These are phyloP conservation scores for Linum usitatissimum DNA, from an alignment of 345 rosid genomes.

Conservation along the genomic window DNA sequence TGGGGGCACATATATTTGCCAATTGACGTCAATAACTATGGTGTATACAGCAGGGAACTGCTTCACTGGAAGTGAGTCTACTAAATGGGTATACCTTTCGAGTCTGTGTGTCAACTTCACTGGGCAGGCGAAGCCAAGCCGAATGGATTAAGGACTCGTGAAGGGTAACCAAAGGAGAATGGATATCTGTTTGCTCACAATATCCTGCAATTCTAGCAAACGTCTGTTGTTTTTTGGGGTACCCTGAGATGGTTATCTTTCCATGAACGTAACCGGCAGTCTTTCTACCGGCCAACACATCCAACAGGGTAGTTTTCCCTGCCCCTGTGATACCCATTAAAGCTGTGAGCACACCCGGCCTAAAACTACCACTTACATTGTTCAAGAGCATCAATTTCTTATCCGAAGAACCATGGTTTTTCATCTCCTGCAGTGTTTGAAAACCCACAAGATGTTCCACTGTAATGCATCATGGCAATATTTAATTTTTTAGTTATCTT, in stretches of 20 bases:
- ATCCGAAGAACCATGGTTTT: background rate
- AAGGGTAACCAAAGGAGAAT: background rate
- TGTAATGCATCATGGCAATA: background rate
- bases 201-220: conserved; percentile 4
- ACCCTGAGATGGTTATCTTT: background rate
- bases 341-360: conserved; percentile 5
- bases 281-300: conserved; percentile 6
- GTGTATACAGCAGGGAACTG: background rate
- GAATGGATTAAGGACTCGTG: background rate
- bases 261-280: conserved; percentile 2
- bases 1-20: background rate
- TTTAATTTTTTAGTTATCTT: background rate
- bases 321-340: conserved; percentile 2
- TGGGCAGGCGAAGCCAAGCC: conserved; percentile 1
- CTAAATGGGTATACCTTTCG: background rate
- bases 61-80: background rate
- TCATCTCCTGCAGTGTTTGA: background rate
- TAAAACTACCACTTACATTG: background rate
- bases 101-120: background rate
- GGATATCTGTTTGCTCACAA: conserved; percentile 3
- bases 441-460: background rate
- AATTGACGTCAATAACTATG: background rate
- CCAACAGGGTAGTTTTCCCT: background rate
- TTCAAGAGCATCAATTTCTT: conserved; percentile 1
- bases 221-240: conserved; percentile 3